These are phyloP conservation scores for Fraxinus greggii DNA, from an alignment of 305 asterid genomes.

Conservation along the genomic window DNA sequence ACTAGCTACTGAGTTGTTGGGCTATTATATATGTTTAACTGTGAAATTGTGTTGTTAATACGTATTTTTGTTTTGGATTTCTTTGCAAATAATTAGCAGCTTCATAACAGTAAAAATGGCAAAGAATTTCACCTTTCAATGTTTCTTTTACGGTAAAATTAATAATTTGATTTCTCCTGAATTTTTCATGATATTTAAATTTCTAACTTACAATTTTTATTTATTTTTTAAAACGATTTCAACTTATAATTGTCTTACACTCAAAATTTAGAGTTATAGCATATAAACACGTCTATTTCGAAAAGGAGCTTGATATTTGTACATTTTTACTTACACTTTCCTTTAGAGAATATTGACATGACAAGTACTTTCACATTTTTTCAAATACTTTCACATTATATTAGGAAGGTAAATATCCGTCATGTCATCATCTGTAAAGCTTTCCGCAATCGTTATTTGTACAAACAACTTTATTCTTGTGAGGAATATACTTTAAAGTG, in stretches of 20 bases:
- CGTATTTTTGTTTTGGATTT: neutral
- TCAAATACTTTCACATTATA: too few species aligned
- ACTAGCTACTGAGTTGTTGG: constrained; percentile 36
- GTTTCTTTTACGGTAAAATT: neutral
- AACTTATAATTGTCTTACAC: neutral
- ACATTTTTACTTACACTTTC: too few species aligned
- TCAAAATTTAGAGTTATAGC: neutral
- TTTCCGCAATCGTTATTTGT: too few species aligned
- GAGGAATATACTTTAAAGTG: neutral
- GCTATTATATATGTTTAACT: neutral
- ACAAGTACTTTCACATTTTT: too few species aligned
- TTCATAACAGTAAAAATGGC: constrained; percentile 34
- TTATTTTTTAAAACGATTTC: neutral
- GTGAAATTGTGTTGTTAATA: neutral
- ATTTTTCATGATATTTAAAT: neutral
- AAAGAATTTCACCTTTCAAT: neutral
- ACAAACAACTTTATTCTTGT: too few species aligned
- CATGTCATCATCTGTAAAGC: too few species aligned
- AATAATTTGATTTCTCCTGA: neutral
- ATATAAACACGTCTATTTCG: neutral
- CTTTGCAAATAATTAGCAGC: constrained; percentile 21
- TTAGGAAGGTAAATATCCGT: too few species aligned
- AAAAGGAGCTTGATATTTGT: too few species aligned
- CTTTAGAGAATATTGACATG: too few species aligned
- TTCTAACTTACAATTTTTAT: neutral